Evolutionary conservation across 2,329 filamentous ascomycete genomes (phyloP).

Genomic region (Pseudogymnoascus sp.): DNA sequence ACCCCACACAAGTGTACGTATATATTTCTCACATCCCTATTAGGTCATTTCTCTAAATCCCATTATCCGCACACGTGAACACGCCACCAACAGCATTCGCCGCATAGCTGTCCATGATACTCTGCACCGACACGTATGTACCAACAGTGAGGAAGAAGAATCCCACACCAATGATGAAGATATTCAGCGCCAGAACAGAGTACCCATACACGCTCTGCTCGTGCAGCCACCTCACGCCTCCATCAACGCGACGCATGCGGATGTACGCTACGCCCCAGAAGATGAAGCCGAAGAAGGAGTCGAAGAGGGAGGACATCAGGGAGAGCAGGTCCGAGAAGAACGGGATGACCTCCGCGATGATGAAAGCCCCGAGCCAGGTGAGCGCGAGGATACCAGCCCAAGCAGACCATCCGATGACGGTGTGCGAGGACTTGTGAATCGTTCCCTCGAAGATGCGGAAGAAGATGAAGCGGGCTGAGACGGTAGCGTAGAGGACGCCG

Average conservation of each 20-base stretch:
- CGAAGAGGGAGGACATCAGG: constrained; percentile 80
- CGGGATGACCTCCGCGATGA: constrained; percentile 87
- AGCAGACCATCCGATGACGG: constrained; percentile 66
- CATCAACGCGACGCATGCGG: constrained; percentile 62
- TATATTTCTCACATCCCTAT: not conserved
- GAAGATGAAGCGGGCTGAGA: constrained; percentile 84
- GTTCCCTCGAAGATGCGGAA: constrained; percentile 79
- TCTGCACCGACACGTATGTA: constrained; percentile 71
- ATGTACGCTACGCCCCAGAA: constrained; percentile 84
- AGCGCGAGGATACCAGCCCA: constrained; percentile 68
- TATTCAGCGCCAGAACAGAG: constrained; percentile 56
- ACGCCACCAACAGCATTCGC: constrained; percentile 57
- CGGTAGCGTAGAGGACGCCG: constrained; percentile 82
- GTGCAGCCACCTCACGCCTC: constrained; percentile 36
- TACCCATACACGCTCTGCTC: constrained; percentile 32
- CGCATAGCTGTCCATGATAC: constrained; percentile 65
- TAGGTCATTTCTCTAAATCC: constrained; percentile 36
- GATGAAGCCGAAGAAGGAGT: constrained; percentile 91
- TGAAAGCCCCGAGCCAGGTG: constrained; percentile 82
- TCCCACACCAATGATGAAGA: constrained; percentile 64
- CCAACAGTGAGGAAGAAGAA: constrained; percentile 75
- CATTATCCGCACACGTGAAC: constrained; percentile 67
- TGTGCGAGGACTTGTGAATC: constrained; percentile 73
- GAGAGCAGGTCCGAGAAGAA: constrained; percentile 73
- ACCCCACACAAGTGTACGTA: not conserved